These are phyloP conservation scores for Mastigamoeba balamuthi DNA, from an alignment of 78 protist species.

Conservation along the genomic window DNA sequence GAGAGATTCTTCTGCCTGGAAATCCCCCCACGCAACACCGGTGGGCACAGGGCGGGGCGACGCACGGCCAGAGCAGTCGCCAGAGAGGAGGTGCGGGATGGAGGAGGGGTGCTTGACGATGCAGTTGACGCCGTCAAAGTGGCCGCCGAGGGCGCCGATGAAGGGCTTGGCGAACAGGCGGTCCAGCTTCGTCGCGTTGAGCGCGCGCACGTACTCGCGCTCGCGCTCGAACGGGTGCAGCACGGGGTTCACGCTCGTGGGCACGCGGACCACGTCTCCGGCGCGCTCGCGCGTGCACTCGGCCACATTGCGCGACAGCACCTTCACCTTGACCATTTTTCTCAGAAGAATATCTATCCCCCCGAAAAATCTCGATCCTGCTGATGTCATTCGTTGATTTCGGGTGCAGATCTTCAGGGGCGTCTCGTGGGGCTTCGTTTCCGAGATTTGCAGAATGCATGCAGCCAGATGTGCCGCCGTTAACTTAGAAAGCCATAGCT, in stretches of 20 bases:
- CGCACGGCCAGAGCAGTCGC: constrained; percentile 31
- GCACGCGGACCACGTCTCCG: too few species aligned
- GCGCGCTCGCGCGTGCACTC: too few species aligned
- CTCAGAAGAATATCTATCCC: too few species aligned
- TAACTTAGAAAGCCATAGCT: too few species aligned
- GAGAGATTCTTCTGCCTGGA: neutral
- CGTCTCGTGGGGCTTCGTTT: too few species aligned
- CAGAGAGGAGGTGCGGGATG: constrained; percentile 1
- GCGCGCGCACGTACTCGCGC: constrained; percentile 81
- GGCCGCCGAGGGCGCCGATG: constrained; percentile 67
- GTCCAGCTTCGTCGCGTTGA: constrained; percentile 80
- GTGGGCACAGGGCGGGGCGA: neutral
- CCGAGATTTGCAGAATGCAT: too few species aligned
- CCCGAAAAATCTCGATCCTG: too few species aligned
- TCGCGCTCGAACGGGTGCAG: constrained; percentile 85
- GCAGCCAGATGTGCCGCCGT: too few species aligned
- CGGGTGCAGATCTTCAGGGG: too few species aligned
- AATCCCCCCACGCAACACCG: neutral
- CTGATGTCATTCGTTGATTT: too few species aligned
- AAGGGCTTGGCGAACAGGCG: constrained; percentile 89
- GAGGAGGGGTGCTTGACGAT: constrained; percentile 20
- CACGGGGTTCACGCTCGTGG: constrained; percentile 65
- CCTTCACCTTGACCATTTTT: too few species aligned
- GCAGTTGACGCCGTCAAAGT: constrained; percentile 55
- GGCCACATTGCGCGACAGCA: too few species aligned